phyloP scores from a whole-genome alignment of 139 green algal species.

The Micromonas commoda region DNA sequence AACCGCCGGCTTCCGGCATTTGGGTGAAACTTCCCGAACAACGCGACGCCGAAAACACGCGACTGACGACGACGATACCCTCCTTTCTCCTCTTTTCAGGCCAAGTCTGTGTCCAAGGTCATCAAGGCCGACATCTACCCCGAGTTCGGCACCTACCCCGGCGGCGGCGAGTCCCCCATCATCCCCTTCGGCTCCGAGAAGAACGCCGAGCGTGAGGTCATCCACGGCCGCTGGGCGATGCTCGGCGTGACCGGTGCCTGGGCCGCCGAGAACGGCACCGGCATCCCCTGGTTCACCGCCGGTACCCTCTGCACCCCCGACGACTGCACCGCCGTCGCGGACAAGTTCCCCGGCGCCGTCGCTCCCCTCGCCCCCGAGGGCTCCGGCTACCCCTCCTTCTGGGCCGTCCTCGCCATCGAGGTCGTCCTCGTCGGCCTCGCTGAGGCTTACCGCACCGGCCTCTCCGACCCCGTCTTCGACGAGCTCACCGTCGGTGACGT shows the following conservation, averaged over 20 bases:
- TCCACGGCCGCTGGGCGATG: slow-evolving; percentile 84
- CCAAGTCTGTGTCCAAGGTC: slow-evolving; percentile 24
- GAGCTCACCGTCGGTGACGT: slow-evolving; percentile 31
- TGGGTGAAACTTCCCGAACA: neutral
- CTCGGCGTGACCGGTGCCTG: slow-evolving; percentile 73
- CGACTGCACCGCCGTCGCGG: slow-evolving; percentile 31
- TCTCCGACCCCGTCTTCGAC: slow-evolving; percentile 25
- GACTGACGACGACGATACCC: neutral
- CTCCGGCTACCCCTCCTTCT: slow-evolving; percentile 33
- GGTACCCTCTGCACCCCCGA: slow-evolving; percentile 31
- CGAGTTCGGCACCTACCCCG: slow-evolving; percentile 33
- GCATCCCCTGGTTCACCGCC: slow-evolving; percentile 32
- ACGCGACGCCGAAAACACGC: neutral
- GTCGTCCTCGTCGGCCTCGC: slow-evolving; percentile 20
- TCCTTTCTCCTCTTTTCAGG: neutral
- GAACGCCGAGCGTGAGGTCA: slow-evolving; percentile 68
- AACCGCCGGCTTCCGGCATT: neutral
- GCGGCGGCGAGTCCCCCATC: slow-evolving; percentile 28
- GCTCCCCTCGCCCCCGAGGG: slow-evolving; percentile 28
- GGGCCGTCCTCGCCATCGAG: slow-evolving; percentile 26
- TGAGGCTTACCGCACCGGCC: slow-evolving; percentile 27
- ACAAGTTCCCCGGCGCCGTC: slow-evolving; percentile 32
- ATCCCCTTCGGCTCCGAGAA: slow-evolving; percentile 30
- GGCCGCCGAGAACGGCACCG: slow-evolving; percentile 33
- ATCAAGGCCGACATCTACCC: slow-evolving; percentile 32